Conservation (phyloP, 2,329 filamentous ascomycete genomes). For the Colletotrichum australisinense region DNA sequence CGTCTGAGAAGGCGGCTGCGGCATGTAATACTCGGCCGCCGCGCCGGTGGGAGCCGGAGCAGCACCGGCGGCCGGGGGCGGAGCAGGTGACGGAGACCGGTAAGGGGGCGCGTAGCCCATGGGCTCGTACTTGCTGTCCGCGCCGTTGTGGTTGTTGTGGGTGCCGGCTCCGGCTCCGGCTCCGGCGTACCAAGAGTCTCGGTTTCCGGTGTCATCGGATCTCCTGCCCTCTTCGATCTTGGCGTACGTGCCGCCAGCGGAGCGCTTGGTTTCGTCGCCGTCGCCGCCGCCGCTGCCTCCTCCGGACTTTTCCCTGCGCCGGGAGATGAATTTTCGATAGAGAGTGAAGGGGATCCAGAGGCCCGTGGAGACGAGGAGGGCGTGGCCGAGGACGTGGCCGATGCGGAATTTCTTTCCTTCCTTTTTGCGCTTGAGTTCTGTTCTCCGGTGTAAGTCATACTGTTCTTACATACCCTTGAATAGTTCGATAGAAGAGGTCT, state of each 20-base stretch:
- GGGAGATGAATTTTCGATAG: conserved; percentile 39
- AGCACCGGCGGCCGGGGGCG: neutral
- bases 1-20: conserved; percentile 19
- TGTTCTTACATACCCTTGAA: neutral
- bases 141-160: neutral
- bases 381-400: conserved; percentile 26
- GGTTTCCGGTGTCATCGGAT: neutral
- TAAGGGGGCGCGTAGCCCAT: conserved; percentile 10
- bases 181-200: conserved; percentile 28
- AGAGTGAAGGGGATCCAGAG: conserved; percentile 39
- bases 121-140: conserved; percentile 27
- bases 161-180: conserved; percentile 17
- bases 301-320: neutral
- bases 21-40: conserved; percentile 30
- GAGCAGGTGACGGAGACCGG: neutral
- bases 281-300: neutral
- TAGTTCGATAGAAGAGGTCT: no score
- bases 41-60: conserved; percentile 13
- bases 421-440: conserved; percentile 34
- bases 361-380: conserved; percentile 34
- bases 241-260: conserved; percentile 20
- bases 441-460: neutral
- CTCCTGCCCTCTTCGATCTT: conserved; percentile 35
- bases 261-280: neutral
- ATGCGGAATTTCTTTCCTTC: conserved; percentile 33